Conservation (phyloP, 2,329 filamentous ascomycete genomes). For the Phoma herbarum region DNA sequence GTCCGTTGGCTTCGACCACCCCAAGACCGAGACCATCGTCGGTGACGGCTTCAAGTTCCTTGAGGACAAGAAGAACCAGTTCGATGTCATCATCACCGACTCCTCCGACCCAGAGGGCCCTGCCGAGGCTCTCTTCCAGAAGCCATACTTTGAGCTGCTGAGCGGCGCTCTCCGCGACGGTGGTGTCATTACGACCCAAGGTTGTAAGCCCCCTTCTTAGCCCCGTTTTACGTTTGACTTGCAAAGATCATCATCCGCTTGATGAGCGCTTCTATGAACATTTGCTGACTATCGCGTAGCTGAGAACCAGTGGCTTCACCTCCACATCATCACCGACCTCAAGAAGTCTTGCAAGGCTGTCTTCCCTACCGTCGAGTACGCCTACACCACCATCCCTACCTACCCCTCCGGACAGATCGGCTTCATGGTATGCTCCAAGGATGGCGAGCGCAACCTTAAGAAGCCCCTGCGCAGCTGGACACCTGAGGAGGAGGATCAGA, state of each 20-base stretch:
- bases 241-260: slow-evolving; percentile 25
- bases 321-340: slow-evolving; percentile 89
- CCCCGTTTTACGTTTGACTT: slow-evolving; percentile 33
- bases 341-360: slow-evolving; percentile 97
- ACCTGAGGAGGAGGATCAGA: slow-evolving; percentile 86
- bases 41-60: slow-evolving; percentile 99
- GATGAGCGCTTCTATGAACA: slow-evolving; percentile 25
- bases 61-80: slow-evolving; percentile 93
- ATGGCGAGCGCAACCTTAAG: slow-evolving; percentile 81
- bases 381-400: slow-evolving; percentile 98
- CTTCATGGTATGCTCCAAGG: slow-evolving; percentile 99
- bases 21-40: slow-evolving; percentile 90
- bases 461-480: slow-evolving; percentile 84
- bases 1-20: slow-evolving; percentile 91
- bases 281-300: slow-evolving; percentile 63
- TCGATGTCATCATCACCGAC: slow-evolving; percentile 99
- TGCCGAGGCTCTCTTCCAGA: slow-evolving; percentile 96
- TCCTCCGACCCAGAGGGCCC: slow-evolving; percentile 97
- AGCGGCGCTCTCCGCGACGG: slow-evolving; percentile 89
- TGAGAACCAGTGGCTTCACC: slow-evolving; percentile 99
- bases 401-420: slow-evolving; percentile 99
- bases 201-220: slow-evolving; percentile 85
- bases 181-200: slow-evolving; percentile 99
- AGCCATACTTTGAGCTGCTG: slow-evolving; percentile 97
- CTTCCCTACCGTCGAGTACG: slow-evolving; percentile 98